Evolutionary conservation across 2,329 filamentous ascomycete species (phyloP), one percentile per base, ranked within the genome.

Genomic region (Aspergillus hiratsukae): DNA sequence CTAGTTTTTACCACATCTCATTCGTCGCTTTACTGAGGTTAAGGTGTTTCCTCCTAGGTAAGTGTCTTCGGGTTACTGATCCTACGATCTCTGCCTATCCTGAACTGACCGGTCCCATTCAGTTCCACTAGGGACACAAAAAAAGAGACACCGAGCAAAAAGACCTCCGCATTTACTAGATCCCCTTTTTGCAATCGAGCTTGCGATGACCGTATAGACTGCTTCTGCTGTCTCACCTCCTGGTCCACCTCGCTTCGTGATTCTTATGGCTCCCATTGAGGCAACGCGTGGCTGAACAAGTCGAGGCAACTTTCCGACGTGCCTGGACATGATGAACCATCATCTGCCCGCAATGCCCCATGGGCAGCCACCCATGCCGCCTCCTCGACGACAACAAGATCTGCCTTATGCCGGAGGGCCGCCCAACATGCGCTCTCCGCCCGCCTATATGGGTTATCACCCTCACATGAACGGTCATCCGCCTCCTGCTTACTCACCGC

Each of bases 381-480:
- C 75, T 61, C 73, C 77, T 25, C 75, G 76, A 58, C 75, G 75
- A 60, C 76, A 77, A 62, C 75, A 77, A 63, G 76, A 80, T 51
- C 69, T 76, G 54, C 64, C 75, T 31, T 80, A 79, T 63, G 67
- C 72, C 21, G 64, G 72, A 11, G 72, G 68, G 7, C 75, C 73
- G 51, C 77, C 80, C 31, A 82, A 80, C 63, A 80, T 86, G 72
- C 76, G 76, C 56, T 79, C 83, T 56, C 81, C 82, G 59, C 83
- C 83, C 56, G 83, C 76, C 50, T 84, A 88, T 66, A 85, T 84
- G 78, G 66, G 73, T 64, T 75, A 77, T 63, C 80, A 70, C 82
- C 84, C 55, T 75, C 86, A 60, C 80, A 85, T 74, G 80, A 85
- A 68, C 76, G 81, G 68, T 75, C 83, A 69, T 67, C 75, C 66